Base-by-base conservation (phyloP, 2,329 filamentous ascomycete genomes). In the Colletotrichum sp. region DNA sequence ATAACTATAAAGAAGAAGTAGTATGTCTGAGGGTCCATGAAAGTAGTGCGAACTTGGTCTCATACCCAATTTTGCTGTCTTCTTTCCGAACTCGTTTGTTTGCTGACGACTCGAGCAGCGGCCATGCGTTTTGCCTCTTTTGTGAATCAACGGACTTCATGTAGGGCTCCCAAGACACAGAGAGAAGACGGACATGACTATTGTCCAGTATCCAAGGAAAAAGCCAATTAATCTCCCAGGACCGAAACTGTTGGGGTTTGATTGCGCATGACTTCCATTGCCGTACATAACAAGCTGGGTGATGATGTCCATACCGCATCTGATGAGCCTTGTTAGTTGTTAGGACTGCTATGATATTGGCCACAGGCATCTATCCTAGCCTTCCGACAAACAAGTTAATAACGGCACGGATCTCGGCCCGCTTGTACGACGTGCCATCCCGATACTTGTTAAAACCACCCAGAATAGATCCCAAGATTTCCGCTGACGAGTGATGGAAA, bases 1-100 rank as follows among this genome's bases (percentile, higher is more conserved):
- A 26, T 57, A 1, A 26, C 24, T 1, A 1, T 26, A 12, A 57
- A 9, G 24, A 57, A 57, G 52, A 57, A 57, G 52, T 26, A 57
- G 21, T 57, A 57, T 0, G 52, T 57, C 52, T 16, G 52, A 26
- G 52, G 52, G 15, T 26, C 52, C 0, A 0, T 4, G 21, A 57
- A 57, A 3, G 12, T 57, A 21, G 52, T 57, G 0, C 6, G 0
- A 0, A 57, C 21, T 16, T 57, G 52, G 0, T 26, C 24, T 2
- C 52, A 57, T 57, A 0, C 1, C 52, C 52, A 57, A 13, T 57
- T 57, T 3, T 43, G 38, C 8, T 43, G 52, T 16, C 21, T 26
- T 2, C 52, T 57, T 26, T 57, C 52, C 1, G 52, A 57, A 8
- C 52, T 1, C 0, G 6, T 57, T 5, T 16, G 52, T 12, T 26